Conservation (phyloP, 2,329 filamentous ascomycete species). For the Paracoccidioides lutzii region DNA sequence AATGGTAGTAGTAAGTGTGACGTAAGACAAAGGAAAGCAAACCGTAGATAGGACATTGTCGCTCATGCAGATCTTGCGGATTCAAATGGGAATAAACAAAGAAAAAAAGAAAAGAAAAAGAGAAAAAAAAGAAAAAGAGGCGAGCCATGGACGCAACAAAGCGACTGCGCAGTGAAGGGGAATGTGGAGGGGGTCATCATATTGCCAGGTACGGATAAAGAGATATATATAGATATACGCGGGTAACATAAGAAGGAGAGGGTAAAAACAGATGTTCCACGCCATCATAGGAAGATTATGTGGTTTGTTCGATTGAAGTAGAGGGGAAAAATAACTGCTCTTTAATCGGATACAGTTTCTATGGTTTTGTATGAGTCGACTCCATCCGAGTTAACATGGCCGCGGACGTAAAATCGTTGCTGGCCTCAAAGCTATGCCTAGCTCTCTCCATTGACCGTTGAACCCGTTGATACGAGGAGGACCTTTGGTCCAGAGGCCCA, state of each 20-base stretch:
- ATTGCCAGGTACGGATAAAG: slow-evolving; percentile 10
- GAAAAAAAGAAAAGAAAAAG: background rate
- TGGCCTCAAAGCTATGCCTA: slow-evolving; percentile 71
- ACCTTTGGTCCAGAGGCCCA: slow-evolving; percentile 20
- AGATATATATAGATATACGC: slow-evolving; percentile 15
- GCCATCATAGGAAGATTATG: background rate
- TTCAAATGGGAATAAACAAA: background rate
- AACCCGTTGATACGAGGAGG: slow-evolving; percentile 53
- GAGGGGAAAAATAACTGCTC: background rate
- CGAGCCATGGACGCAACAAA: background rate
- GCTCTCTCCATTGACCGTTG: slow-evolving; percentile 77
- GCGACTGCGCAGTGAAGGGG: no score
- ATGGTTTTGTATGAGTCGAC: background rate
- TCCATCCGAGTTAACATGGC: slow-evolving; percentile 57
- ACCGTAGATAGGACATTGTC: slow-evolving; percentile 26
- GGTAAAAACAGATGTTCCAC: no score
- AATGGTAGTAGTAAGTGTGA: slow-evolving; percentile 1
- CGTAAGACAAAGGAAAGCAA: slow-evolving; percentile 4
- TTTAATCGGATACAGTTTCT: background rate
- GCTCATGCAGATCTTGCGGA: slow-evolving; percentile 39
- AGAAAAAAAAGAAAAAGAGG: slow-evolving; percentile 8
- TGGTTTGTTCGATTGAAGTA: background rate
- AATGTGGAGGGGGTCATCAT: background rate
- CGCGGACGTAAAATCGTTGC: slow-evolving; percentile 82
- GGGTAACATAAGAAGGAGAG: slow-evolving; percentile 5